A percentile compares a stretch with the other conserved stretches of the same genome.
Evolutionary conservation across 495 filamentous ascomycete species (phyloP).

Genomic region (Thermothielavioides terrestris): DNA sequence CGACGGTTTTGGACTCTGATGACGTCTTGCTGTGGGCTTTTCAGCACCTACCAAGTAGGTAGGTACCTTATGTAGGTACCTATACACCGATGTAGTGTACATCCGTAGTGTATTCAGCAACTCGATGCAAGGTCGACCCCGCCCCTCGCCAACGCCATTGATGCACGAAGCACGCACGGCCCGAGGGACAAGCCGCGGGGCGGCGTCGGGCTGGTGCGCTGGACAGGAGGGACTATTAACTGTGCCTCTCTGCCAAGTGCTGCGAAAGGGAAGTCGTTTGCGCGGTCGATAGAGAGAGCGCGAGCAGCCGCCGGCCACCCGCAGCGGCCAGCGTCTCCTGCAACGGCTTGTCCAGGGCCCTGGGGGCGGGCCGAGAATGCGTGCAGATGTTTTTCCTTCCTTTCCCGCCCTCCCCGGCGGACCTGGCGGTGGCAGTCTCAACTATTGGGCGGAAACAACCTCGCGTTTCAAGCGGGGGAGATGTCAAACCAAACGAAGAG

Average conservation of each 20-base stretch:
- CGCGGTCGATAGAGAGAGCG: neutral
- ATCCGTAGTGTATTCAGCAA: no score
- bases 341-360: neutral
- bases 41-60: no score
- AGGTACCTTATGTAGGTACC: no score
- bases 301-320: slow-evolving; percentile 4
- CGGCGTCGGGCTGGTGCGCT: no score
- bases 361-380: neutral
- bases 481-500: slow-evolving; percentile 26
- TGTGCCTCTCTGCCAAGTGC: neutral
- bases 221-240: neutral
- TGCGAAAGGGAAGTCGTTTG: neutral
- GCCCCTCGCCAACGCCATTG: no score
- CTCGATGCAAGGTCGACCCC: no score
- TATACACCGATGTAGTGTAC: no score
- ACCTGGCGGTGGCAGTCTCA: neutral
- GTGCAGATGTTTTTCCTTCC: neutral
- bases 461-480: slow-evolving; percentile 27
- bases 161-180: no score
- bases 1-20: neutral
- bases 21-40: no score
- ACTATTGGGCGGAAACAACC: slow-evolving; percentile 22
- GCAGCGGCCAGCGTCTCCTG: neutral
- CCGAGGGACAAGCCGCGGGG: no score
- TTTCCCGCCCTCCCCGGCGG: no score